Percentiles rank a stretch among this genome's conserved stretches.
Conservation (phyloP, 2,329 filamentous ascomycete species). For the Plectosphaerella sp. region DNA sequence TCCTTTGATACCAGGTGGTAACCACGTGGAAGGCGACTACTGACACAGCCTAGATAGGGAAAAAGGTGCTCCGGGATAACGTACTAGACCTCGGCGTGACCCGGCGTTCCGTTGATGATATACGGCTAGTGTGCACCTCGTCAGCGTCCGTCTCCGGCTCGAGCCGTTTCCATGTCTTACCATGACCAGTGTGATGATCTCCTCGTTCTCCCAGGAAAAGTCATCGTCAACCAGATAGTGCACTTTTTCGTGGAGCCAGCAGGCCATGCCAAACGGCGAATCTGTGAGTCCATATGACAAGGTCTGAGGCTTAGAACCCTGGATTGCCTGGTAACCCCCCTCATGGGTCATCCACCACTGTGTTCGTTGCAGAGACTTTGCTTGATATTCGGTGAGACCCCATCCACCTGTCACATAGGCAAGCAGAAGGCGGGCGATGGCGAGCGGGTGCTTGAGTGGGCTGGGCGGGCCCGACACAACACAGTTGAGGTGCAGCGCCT, state of each 20-base stretch:
- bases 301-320: background rate
- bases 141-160: background rate
- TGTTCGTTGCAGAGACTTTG: background rate
- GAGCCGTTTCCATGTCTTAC: background rate
- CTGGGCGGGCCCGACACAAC: background rate
- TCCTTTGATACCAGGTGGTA: no score
- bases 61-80: no score
- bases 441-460: background rate
- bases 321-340: background rate
- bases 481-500: background rate
- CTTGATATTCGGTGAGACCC: background rate
- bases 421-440: background rate
- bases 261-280: background rate
- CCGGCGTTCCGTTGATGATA: background rate
- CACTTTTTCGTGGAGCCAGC: background rate
- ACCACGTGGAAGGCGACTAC: no score
- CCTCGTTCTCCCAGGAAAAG: background rate
- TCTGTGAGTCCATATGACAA: background rate
- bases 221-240: background rate
- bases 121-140: background rate
- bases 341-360: background rate
- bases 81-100: background rate
- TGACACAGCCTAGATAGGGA: no score
- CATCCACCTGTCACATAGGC: background rate
- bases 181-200: background rate